Percentiles rank a stretch among this genome's conserved stretches.
Evolutionary conservation across 179 eudicot species (phyloP).

Genomic region (Gypsophila paniculata): DNA sequence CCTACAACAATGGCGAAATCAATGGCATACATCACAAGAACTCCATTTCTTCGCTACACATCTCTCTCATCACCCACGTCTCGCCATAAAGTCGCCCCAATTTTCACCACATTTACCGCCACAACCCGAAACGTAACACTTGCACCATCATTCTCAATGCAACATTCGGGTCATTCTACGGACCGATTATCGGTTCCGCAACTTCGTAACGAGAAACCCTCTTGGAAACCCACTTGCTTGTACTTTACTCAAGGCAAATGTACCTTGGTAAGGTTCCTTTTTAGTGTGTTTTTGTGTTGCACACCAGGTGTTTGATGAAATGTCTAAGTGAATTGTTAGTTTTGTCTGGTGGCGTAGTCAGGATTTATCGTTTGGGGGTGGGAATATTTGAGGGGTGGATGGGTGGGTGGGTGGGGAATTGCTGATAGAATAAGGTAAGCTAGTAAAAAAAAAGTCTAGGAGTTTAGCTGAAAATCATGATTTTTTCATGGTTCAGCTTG

Average conservation of each 20-base stretch:
- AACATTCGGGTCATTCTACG: slow-evolving; percentile 25
- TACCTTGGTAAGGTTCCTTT: slow-evolving; percentile 45
- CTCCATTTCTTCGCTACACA: slow-evolving; percentile 1
- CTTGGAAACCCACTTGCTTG: slow-evolving; percentile 84
- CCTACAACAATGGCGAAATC: slow-evolving; percentile 26
- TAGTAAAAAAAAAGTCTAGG: too few species aligned
- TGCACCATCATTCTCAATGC: slow-evolving; percentile 37
- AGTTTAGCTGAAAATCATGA: too few species aligned
- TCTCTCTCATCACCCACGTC: slow-evolving; percentile 16
- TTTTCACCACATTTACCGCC: slow-evolving; percentile 5
- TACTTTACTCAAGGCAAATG: slow-evolving; percentile 81
- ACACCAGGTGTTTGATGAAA: slow-evolving; percentile 33
- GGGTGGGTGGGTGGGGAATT: too few species aligned
- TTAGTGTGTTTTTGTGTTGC: slow-evolving; percentile 4
- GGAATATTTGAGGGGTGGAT: too few species aligned
- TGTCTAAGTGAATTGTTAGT: slow-evolving; percentile 4
- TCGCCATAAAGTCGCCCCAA: slow-evolving; percentile 2
- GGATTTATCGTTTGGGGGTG: too few species aligned
- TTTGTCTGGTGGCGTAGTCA: too few species aligned
- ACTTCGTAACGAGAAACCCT: slow-evolving; percentile 18
- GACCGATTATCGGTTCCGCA: slow-evolving; percentile 9
- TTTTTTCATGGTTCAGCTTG: too few species aligned
- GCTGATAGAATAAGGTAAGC: too few species aligned
- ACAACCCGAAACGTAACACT: slow-evolving; percentile 16
- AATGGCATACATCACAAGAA: slow-evolving; percentile 1